Conservation (phyloP, 345 rosid genomes). For the Cochlearia excelsa region DNA sequence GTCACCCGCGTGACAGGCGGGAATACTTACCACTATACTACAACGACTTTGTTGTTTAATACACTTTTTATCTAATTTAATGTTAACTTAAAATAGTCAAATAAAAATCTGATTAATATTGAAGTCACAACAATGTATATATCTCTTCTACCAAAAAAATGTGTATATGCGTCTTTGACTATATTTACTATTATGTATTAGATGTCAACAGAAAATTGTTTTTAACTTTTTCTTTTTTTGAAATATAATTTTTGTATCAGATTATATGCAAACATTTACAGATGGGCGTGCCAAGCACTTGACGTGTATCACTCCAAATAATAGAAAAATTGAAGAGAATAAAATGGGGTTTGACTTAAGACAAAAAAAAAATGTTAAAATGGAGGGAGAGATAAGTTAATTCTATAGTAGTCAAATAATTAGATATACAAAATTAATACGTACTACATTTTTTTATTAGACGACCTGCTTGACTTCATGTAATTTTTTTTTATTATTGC, state of each 20-base stretch:
- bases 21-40: constrained; percentile 85
- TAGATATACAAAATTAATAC: background rate
- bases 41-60: constrained; percentile 46
- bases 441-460: constrained; percentile 14
- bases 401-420: constrained; percentile 13
- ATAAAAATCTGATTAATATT: too few relatives aligned
- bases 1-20: constrained; percentile 89
- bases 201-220: too few relatives aligned
- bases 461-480: constrained; percentile 31
- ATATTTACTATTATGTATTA: too few relatives aligned
- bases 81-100: too few relatives aligned
- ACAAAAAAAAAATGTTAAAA: background rate
- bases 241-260: background rate
- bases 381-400: constrained; percentile 12
- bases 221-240: background rate
- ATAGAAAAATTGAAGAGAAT: background rate
- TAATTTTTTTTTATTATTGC: too few relatives aligned
- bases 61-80: too few relatives aligned
- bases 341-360: constrained; percentile 7
- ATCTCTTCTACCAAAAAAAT: too few relatives aligned
- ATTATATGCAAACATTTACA: constrained; percentile 5
- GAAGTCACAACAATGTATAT: too few relatives aligned
- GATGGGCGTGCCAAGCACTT: constrained; percentile 32
- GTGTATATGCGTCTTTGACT: too few relatives aligned
- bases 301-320: background rate